Evolutionary conservation across 2,329 filamentous ascomycete genomes (phyloP).

Genomic region (Fusarium sp.): DNA sequence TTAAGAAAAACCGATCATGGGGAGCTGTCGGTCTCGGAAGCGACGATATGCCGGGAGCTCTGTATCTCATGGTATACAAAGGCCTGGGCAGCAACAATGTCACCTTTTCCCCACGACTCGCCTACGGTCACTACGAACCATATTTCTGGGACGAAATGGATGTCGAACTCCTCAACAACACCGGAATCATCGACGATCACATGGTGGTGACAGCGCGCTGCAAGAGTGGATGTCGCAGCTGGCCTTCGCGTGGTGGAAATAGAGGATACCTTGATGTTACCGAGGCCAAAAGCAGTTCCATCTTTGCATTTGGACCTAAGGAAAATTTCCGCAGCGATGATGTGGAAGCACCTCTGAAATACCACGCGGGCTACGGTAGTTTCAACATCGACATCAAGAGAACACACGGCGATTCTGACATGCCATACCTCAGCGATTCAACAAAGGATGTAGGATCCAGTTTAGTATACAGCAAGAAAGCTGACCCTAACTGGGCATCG

Average conservation of each 20-base stretch:
- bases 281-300: constrained; percentile 61
- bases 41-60: constrained; percentile 62
- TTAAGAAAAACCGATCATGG: constrained; percentile 62
- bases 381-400: constrained; percentile 68
- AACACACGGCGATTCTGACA: constrained; percentile 62
- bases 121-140: constrained; percentile 65
- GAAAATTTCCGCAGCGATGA: constrained; percentile 59
- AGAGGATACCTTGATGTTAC: constrained; percentile 63
- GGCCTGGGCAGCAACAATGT: constrained; percentile 61
- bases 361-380: constrained; percentile 65
- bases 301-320: constrained; percentile 68
- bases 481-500: constrained; percentile 55
- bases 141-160: constrained; percentile 58
- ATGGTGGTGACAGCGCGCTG: constrained; percentile 66
- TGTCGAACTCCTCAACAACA: constrained; percentile 60
- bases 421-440: constrained; percentile 52
- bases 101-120: constrained; percentile 67
- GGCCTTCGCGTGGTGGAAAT: constrained; percentile 52
- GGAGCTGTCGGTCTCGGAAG: constrained; percentile 67
- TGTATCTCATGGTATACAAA: constrained; percentile 68
- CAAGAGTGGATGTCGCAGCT: constrained; percentile 62
- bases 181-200: constrained; percentile 60
- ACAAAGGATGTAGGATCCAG: constrained; percentile 54
- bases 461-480: constrained; percentile 49
- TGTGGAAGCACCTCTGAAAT: constrained; percentile 59